Evolutionary conservation across 2,329 filamentous ascomycete genomes (phyloP).

Genomic region (Stagonosporopsis chrysanthemi): DNA sequence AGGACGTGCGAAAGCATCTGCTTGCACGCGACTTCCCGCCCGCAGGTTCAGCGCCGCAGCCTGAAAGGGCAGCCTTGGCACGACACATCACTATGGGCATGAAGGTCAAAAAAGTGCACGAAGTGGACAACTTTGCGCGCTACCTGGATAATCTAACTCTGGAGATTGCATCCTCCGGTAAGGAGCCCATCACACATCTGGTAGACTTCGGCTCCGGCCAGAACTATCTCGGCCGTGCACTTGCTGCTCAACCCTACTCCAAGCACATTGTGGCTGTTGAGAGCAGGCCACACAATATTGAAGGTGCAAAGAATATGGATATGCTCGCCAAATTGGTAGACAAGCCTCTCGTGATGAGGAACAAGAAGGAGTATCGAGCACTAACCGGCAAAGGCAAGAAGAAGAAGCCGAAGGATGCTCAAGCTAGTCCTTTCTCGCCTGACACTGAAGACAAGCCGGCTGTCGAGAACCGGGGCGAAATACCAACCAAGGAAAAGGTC

Average conservation of each 20-base stretch:
- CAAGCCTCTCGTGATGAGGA: conserved; percentile 75
- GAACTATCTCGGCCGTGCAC: conserved; percentile 89
- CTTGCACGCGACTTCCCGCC: conserved; percentile 67
- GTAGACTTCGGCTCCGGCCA: conserved; percentile 97
- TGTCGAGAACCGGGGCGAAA: background rate
- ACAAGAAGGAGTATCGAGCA: conserved; percentile 79
- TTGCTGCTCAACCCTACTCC: conserved; percentile 86
- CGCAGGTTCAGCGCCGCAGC: conserved; percentile 27
- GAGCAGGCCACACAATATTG: conserved; percentile 83
- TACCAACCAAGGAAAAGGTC: background rate
- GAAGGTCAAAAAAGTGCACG: conserved; percentile 95
- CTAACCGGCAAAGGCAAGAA: conserved; percentile 51
- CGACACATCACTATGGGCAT: conserved; percentile 83
- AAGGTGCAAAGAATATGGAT: conserved; percentile 83
- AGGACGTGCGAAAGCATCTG: conserved; percentile 72
- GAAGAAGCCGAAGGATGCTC: conserved; percentile 40
- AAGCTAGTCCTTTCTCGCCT: background rate
- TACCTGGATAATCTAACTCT: conserved; percentile 76
- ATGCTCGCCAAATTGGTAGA: conserved; percentile 78
- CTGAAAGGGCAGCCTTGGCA: conserved; percentile 66
- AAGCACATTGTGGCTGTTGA: conserved; percentile 90
- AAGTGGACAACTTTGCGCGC: conserved; percentile 88
- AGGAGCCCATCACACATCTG: conserved; percentile 74
- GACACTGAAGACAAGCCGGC: background rate
- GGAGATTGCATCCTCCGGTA: conserved; percentile 53